These are phyloP conservation scores for Pythium sukuiense DNA, from an alignment of 352 stramenopile species.

Conservation along the genomic window DNA sequence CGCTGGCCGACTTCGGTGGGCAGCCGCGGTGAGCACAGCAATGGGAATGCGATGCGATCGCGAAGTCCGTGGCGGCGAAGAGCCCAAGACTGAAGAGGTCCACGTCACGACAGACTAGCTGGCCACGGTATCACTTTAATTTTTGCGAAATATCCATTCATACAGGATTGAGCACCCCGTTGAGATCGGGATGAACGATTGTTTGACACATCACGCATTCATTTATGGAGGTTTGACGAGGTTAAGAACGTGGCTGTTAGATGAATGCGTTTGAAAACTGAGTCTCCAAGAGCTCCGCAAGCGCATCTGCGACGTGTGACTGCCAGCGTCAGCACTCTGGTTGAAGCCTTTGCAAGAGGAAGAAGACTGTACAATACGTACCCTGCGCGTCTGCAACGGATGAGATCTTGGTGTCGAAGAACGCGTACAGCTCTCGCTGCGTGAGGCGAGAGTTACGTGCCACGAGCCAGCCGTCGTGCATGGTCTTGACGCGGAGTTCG, in stretches of 20 bases:
- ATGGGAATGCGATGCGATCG: neutral
- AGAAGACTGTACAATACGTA: slow-evolving; percentile 21
- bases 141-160: neutral
- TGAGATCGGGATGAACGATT: neutral
- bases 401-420: slow-evolving; percentile 64
- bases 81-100: neutral
- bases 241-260: slow-evolving; percentile 14
- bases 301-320: slow-evolving; percentile 39
- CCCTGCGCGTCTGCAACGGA: slow-evolving; percentile 54
- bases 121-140: neutral
- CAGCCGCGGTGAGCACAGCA: neutral
- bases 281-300: slow-evolving; percentile 43
- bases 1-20: neutral
- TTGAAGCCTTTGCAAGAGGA: neutral
- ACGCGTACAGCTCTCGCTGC: slow-evolving; percentile 52
- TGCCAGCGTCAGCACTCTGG: neutral
- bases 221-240: slow-evolving; percentile 10
- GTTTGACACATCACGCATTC: slow-evolving; percentile 18
- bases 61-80: neutral
- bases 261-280: slow-evolving; percentile 55
- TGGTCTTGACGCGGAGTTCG: slow-evolving; percentile 58
- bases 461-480: slow-evolving; percentile 56
- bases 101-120: slow-evolving; percentile 1
- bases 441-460: slow-evolving; percentile 48
- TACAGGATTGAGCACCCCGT: neutral